Evolutionary conservation across 1,139 yeast genomes (phyloP), one percentile per base, ranked within the genome.

Genomic region (Komagataea norvegica): DNA sequence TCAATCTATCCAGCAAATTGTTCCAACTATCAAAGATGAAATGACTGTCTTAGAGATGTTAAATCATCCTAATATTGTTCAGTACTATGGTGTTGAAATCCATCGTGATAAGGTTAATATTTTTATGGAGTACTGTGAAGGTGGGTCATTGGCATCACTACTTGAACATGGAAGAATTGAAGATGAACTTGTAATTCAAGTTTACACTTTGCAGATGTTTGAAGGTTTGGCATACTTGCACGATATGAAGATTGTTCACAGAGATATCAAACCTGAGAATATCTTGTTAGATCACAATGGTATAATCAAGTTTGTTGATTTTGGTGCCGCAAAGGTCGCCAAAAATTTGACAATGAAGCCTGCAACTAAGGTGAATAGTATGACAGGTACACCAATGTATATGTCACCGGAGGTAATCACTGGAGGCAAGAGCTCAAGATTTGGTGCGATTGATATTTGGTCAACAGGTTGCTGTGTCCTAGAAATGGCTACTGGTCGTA

Each of bases 351-450:
- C 68, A 4, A 62, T 42, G 40, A 57, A 39, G 46, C 55, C 33
- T 52, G 62, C 44, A 52, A 72, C 41, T 52, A 66, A 44, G 54
- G 68, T 37, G 62, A 48, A 53, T 34, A 63, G 59, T 33, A 78
- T 89, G 79, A 86, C 94, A 1, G 98, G 98, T 35, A 91, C 98
- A 0, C 98, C 98, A 14, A 91, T 91, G 97, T 91, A 91, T 61
- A 91, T 91, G 98, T 86, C 97, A 0, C 98, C 98, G 0, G 98
- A 91, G 57, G 88, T 87, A 0, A 88, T 91, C 41, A 85, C 94
- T 1, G 96, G 96, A 1, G 72, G 75, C 41, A 79, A 73, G 51
- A 94, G 94, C 2, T 79, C 82, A 8, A 79, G 80, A 59, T 72
- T 54, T 60, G 81, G 81, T 56, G 73, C 78, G 5, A 72, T 76